Conservation (phyloP, 1,284 basidiomycete genomes). For the Singerocomus inundabilis region DNA sequence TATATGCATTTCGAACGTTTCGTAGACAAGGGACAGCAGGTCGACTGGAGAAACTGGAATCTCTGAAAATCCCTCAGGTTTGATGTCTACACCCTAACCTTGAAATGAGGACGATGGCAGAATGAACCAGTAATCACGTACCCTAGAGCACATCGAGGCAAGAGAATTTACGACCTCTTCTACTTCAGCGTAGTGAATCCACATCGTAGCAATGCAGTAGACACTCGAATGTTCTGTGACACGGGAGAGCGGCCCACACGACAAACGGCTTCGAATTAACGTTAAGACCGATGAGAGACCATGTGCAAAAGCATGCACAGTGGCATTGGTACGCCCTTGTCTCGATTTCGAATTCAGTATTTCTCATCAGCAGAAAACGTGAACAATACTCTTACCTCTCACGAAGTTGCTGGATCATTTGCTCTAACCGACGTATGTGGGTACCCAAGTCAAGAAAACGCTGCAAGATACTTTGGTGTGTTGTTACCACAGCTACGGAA, state of each 20-base stretch:
- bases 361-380: background rate
- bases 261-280: constrained; percentile 47
- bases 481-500: background rate
- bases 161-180: constrained; percentile 53
- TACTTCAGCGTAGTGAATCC: constrained; percentile 50
- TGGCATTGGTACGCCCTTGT: constrained; percentile 46
- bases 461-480: constrained; percentile 46
- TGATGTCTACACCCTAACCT: constrained; percentile 40
- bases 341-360: constrained; percentile 27
- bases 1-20: constrained; percentile 49
- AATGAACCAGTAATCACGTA: constrained; percentile 34
- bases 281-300: constrained; percentile 54
- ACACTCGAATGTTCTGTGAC: constrained; percentile 16
- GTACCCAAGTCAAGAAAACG: constrained; percentile 66
- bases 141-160: constrained; percentile 53
- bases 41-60: constrained; percentile 44
- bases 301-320: constrained; percentile 64
- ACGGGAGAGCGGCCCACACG: constrained; percentile 36
- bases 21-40: constrained; percentile 56
- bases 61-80: constrained; percentile 42
- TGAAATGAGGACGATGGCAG: background rate
- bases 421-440: constrained; percentile 61
- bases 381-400: constrained; percentile 38
- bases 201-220: constrained; percentile 45
- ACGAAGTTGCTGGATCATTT: constrained; percentile 43